Conservation (phyloP, 139 green algal species). For the Eudorina sp. region DNA sequence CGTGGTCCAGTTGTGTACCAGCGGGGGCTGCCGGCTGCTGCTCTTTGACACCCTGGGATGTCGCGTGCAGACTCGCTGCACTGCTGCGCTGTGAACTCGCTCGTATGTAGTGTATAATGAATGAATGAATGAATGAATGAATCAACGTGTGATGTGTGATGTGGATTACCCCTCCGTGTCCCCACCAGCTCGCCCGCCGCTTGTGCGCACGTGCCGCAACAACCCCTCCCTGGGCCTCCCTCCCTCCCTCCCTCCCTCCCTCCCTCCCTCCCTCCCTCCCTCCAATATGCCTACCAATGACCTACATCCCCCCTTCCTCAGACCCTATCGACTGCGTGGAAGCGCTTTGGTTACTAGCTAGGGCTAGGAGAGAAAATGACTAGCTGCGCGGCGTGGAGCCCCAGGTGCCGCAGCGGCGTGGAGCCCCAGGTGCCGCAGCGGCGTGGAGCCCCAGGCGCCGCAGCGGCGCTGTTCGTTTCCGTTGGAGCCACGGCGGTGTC, state of each 20-base stretch:
- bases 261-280: not conserved
- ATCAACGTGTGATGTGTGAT: not conserved
- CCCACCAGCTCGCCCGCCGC: not conserved
- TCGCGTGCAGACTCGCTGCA: too few relatives aligned
- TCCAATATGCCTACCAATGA: not conserved
- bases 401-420: too few relatives aligned
- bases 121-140: too few relatives aligned
- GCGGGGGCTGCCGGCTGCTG: not conserved
- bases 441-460: too few relatives aligned
- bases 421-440: too few relatives aligned
- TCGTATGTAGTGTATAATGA: too few relatives aligned
- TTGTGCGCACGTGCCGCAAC: not conserved
- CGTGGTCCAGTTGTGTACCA: too few relatives aligned
- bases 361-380: too few relatives aligned
- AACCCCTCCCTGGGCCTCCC: not conserved
- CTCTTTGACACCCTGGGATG: not conserved
- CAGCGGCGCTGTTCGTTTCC: too few relatives aligned
- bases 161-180: not conserved
- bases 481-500: too few relatives aligned
- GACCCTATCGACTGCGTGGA: constrained; percentile 21
- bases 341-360: constrained; percentile 40
- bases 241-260: not conserved
- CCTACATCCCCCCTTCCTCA: not conserved
- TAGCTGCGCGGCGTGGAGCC: too few relatives aligned
- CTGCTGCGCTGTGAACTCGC: too few relatives aligned